Base-by-base conservation (phyloP, 2,329 filamentous ascomycete genomes). In the Verticillium isaacii region DNA sequence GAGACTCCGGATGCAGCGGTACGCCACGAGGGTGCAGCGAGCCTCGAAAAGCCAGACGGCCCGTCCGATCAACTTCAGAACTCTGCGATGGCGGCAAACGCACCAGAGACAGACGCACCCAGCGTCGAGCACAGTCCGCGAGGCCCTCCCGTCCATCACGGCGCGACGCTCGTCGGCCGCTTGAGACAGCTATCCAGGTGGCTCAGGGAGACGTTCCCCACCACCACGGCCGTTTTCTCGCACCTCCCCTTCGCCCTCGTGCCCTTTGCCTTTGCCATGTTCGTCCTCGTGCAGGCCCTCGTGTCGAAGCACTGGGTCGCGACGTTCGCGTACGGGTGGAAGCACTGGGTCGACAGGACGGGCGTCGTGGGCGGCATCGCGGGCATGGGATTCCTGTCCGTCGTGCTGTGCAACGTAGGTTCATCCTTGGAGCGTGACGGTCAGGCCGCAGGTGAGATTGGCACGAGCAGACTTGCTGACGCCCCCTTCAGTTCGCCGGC, bases 261-360 rank as follows among this genome's bases (percentile, higher is more conserved):
- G 0, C 89, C 89, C 0, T 92, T 92, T 67, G 86, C 88, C 0
- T 86, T 92, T 61, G 80, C 82, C 64, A 92, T 91, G 89, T 92
- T 92, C 64, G 80, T 91, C 9, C 81, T 92, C 0, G 89, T 91
- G 0, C 88, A 92, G 69, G 88, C 82, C 0, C 74, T 92, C 1
- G 88, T 89, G 0, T 90, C 86, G 0, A 91, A 89, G 65, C 89
- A 89, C 8, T 92, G 89, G 89, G 85, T 92, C 0, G 81, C 83
- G 0, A 86, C 91, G 0, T 91, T 92, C 66, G 89, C 88, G 0
- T 79, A 89, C 58, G 89, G 88, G 1, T 92, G 89, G 89, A 83
- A 90, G 63, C 84, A 88, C 57, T 91, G 88, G 89, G 87, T 90
- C 0, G 74, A 79, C 11, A 88, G 82, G 69, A 91, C 89, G 0